Evolutionary conservation across 345 rosid genomes (phyloP).

Genomic region (Gossypium turneri): DNA sequence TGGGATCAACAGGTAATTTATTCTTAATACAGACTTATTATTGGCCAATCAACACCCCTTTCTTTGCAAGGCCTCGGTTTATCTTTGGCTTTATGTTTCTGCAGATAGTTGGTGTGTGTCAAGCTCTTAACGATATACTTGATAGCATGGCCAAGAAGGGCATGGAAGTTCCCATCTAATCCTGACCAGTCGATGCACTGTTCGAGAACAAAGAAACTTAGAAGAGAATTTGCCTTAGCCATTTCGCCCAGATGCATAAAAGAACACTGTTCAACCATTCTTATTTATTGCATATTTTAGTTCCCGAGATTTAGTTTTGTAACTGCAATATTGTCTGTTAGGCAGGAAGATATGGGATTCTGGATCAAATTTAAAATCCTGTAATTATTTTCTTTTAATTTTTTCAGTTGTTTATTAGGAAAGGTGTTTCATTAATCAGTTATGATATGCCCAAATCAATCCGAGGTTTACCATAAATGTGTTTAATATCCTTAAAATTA

Average conservation of each 20-base stretch:
- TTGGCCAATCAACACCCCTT: not conserved
- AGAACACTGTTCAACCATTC: not conserved
- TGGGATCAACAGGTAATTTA: conserved; percentile 92
- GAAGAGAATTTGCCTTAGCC: not conserved
- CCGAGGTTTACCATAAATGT: not conserved
- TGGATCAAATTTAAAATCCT: not conserved
- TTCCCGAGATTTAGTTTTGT: not conserved
- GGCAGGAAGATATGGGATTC: not conserved
- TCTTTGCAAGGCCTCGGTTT: not conserved
- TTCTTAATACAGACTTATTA: not conserved
- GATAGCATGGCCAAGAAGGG: conserved; percentile 36
- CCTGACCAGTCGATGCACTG: not conserved
- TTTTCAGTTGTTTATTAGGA: not conserved
- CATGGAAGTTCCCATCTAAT: not conserved
- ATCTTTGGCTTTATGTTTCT: conserved; percentile 10
- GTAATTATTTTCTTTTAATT: not conserved
- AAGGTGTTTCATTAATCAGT: not conserved
- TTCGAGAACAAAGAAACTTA: not conserved
- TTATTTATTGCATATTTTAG: not conserved
- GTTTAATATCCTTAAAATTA: not conserved
- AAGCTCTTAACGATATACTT: conserved; percentile 81
- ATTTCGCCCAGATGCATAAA: not conserved
- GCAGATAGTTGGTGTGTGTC: conserved; percentile 89
- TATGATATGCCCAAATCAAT: not conserved
- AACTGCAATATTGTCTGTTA: no score